Conservation (phyloP, 495 filamentous ascomycete genomes). For the Geoglossum glabrum region DNA sequence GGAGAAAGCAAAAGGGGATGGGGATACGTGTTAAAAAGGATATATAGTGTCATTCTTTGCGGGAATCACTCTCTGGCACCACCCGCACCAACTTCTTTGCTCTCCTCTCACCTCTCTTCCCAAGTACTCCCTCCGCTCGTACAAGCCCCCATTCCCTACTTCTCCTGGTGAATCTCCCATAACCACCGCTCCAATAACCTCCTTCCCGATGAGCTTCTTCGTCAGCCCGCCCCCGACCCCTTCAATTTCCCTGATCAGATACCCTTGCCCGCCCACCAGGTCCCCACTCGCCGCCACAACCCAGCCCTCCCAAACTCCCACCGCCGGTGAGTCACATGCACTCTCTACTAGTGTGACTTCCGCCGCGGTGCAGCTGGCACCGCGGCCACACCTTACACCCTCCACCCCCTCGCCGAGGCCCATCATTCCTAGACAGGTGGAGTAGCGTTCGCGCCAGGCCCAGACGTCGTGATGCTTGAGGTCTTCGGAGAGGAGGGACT, state of each 20-base stretch:
- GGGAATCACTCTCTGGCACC: constrained; percentile 42
- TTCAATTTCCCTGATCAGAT: constrained; percentile 67
- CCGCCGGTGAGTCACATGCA: constrained; percentile 37
- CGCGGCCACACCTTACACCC: constrained; percentile 66
- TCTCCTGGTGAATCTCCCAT: constrained; percentile 48
- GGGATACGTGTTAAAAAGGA: neutral
- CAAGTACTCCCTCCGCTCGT: constrained; percentile 31
- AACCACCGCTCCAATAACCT: constrained; percentile 61
- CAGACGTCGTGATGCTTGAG: constrained; percentile 61
- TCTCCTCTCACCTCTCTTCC: constrained; percentile 31
- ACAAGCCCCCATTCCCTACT: constrained; percentile 21
- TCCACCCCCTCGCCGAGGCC: constrained; percentile 78
- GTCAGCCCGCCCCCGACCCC: constrained; percentile 72
- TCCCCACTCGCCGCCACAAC: neutral
- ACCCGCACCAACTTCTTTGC: constrained; percentile 45
- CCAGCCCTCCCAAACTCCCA: neutral
- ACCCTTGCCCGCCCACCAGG: constrained; percentile 26
- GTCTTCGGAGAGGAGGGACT: constrained; percentile 44
- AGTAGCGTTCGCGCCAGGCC: constrained; percentile 77
- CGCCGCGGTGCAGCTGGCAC: constrained; percentile 39
- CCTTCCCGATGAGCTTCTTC: constrained; percentile 54
- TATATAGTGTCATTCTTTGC: constrained; percentile 18
- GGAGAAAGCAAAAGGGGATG: neutral
- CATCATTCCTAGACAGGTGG: constrained; percentile 54
- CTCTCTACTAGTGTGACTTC: constrained; percentile 30